Conservation (phyloP, 2,329 filamentous ascomycete genomes). For the Alternaria alternata region DNA sequence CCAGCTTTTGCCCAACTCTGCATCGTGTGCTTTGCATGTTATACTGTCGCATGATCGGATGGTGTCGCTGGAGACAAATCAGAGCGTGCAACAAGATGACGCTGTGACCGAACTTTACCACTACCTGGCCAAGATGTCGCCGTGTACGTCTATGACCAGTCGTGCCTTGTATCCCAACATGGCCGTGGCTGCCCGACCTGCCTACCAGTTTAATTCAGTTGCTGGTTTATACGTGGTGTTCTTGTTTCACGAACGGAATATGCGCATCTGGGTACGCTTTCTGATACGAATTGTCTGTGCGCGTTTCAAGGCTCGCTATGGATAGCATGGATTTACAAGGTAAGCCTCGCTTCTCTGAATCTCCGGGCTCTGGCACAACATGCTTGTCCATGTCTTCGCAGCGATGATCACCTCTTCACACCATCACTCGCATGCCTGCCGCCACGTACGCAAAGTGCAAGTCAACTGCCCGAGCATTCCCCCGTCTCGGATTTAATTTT, state of each 20-base stretch:
- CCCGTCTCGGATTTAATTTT: not conserved
- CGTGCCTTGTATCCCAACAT: conserved; percentile 10
- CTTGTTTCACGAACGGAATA: not conserved
- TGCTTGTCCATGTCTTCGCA: conserved; percentile 16
- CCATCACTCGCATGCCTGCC: conserved; percentile 19
- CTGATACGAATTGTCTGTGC: conserved; percentile 1
- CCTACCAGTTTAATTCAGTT: not conserved
- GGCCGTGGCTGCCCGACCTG: not conserved
- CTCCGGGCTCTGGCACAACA: not conserved
- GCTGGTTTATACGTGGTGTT: not conserved
- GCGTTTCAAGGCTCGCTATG: not conserved
- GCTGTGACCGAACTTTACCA: conserved; percentile 5
- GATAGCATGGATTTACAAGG: not conserved
- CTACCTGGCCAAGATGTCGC: conserved; percentile 9
- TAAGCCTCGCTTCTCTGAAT: not conserved
- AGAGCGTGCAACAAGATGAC: not conserved
- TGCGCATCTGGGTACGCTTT: not conserved
- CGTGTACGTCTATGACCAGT: conserved; percentile 9
- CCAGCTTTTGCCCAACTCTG: not conserved
- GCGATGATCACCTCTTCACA: conserved; percentile 11
- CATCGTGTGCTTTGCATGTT: conserved; percentile 15
- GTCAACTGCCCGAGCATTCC: conserved; percentile 10
- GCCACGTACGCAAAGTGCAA: conserved; percentile 15
- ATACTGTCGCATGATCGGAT: conserved; percentile 19
- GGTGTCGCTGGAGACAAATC: conserved; percentile 2